Evolutionary conservation across 2,329 filamentous ascomycete genomes (phyloP).

Genomic region (Penicillium sp.): DNA sequence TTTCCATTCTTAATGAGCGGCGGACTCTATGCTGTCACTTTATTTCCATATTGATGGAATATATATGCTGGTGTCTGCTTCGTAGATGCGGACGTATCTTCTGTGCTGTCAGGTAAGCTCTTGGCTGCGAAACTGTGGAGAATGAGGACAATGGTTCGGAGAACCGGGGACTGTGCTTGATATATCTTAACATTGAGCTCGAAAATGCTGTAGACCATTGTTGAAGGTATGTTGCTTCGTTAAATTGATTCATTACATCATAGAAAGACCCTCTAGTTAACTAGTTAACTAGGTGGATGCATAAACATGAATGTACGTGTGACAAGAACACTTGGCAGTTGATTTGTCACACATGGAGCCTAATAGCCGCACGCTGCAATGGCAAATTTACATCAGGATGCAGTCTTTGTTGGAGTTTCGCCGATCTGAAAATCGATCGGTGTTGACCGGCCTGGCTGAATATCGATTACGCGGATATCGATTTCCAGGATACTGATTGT

Average conservation of each 20-base stretch:
- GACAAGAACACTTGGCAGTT: too few species aligned
- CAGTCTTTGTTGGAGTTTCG: slow-evolving; percentile 42
- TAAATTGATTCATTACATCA: slow-evolving; percentile 15
- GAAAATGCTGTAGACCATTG: too few species aligned
- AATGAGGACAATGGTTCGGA: too few species aligned
- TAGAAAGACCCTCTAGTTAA: too few species aligned
- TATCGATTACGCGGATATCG: slow-evolving; percentile 11
- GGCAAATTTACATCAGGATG: slow-evolving; percentile 39
- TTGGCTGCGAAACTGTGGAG: too few species aligned
- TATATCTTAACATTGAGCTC: too few species aligned
- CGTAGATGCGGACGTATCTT: slow-evolving; percentile 44
- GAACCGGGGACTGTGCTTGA: too few species aligned
- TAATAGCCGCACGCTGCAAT: background rate
- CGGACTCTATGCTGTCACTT: slow-evolving; percentile 45
- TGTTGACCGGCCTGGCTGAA: slow-evolving; percentile 1
- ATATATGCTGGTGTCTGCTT: slow-evolving; percentile 55
- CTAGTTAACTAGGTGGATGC: background rate
- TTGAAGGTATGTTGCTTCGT: too few species aligned
- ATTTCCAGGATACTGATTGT: slow-evolving; percentile 22
- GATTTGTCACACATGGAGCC: background rate
- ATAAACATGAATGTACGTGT: background rate
- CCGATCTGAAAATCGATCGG: slow-evolving; percentile 10
- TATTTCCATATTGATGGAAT: slow-evolving; percentile 52
- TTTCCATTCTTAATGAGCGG: slow-evolving; percentile 57
- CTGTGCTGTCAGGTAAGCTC: slow-evolving; percentile 53